phyloP scores from a whole-genome alignment of 345 rosid genomes.

The Citrus unshiu region DNA sequence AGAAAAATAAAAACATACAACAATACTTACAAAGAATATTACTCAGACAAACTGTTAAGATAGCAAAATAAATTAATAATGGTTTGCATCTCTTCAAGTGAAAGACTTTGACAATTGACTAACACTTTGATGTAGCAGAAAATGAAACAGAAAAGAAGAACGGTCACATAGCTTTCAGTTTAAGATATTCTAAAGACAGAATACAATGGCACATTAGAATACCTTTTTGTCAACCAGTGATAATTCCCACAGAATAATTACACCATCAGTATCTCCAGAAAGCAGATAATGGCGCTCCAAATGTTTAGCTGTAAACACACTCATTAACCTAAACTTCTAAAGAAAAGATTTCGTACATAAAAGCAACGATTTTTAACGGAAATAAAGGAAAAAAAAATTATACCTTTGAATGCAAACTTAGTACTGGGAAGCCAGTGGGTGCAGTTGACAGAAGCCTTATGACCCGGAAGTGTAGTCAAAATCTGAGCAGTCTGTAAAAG shows the following conservation, averaged over 20 bases:
- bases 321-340: background rate
- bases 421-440: conserved; percentile 80
- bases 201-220: background rate
- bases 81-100: background rate
- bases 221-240: conserved; percentile 57
- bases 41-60: background rate
- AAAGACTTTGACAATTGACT: background rate
- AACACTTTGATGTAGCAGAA: background rate
- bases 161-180: background rate
- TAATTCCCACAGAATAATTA: conserved; percentile 70
- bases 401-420: conserved; percentile 83
- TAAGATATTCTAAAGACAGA: background rate
- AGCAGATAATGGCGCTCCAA: conserved; percentile 63
- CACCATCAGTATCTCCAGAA: conserved; percentile 83
- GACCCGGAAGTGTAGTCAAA: conserved; percentile 85
- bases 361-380: background rate
- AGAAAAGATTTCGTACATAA: background rate
- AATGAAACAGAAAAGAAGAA: background rate
- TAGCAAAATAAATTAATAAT: background rate
- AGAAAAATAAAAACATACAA: background rate
- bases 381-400: background rate
- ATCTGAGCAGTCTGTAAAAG: conserved; percentile 65
- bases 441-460: conserved; percentile 77
- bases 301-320: conserved; percentile 43
- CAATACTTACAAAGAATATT: background rate